Evolutionary conservation across 345 rosid species (phyloP).

Genomic region (Trapa bicornis): DNA sequence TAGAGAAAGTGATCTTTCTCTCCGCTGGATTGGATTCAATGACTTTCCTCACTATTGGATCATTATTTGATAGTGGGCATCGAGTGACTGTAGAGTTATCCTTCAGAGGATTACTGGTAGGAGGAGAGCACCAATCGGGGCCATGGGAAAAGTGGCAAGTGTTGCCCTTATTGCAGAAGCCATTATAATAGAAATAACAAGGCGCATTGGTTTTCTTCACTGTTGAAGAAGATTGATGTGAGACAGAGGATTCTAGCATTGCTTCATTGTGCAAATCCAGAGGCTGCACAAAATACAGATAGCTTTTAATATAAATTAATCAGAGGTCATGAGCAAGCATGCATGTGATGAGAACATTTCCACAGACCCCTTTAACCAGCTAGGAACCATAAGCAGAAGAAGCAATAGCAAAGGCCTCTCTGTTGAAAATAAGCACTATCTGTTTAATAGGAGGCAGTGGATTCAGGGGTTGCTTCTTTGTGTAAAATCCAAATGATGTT

Average conservation of each 20-base stretch:
- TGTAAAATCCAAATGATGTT: too few relatives aligned
- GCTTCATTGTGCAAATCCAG: slow-evolving; percentile 29
- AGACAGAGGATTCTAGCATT: slow-evolving; percentile 11
- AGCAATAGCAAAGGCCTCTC: neutral
- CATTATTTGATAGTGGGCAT: slow-evolving; percentile 9
- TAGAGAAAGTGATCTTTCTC: slow-evolving; percentile 3
- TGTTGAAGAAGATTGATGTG: slow-evolving; percentile 6
- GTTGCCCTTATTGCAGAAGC: slow-evolving; percentile 41
- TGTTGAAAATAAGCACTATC: neutral
- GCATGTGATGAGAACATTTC: neutral
- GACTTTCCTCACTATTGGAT: slow-evolving; percentile 9
- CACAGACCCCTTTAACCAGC: neutral
- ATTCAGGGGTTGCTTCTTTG: too few relatives aligned
- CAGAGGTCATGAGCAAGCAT: neutral
- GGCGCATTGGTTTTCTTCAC: slow-evolving; percentile 23
- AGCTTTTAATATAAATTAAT: neutral
- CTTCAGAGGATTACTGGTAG: neutral
- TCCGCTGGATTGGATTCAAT: slow-evolving; percentile 7
- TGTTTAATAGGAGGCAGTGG: too few relatives aligned
- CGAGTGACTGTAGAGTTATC: neutral
- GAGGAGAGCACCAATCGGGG: slow-evolving; percentile 9
- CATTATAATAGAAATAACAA: slow-evolving; percentile 41
- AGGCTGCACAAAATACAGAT: slow-evolving; percentile 26
- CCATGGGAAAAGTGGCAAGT: slow-evolving; percentile 41
- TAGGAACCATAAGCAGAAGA: neutral